These are phyloP conservation scores for Pseudogymnoascus sp. DNA, from an alignment of 2,329 filamentous ascomycete species.

Conservation along the genomic window DNA sequence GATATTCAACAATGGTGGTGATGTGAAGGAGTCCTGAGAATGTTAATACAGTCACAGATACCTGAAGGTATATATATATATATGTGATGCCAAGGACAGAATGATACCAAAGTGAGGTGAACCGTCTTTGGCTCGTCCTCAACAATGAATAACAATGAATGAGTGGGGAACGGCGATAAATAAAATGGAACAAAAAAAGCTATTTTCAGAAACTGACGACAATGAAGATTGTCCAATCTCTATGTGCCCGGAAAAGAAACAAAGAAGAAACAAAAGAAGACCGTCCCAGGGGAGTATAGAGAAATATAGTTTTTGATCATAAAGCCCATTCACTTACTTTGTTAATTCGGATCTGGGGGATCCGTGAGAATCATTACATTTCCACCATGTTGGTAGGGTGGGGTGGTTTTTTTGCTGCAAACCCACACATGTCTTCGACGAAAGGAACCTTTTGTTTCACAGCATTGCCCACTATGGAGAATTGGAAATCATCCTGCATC, in stretches of 20 bases:
- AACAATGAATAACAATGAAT: not conserved
- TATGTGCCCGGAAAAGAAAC: not conserved
- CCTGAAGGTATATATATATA: not conserved
- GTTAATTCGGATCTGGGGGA: not conserved
- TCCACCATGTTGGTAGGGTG: not conserved
- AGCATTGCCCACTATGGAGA: not conserved
- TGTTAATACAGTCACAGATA: not conserved
- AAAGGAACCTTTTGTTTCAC: not conserved
- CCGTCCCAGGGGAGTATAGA: not conserved
- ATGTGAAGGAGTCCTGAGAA: not conserved
- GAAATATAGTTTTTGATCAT: not conserved
- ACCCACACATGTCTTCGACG: not conserved
- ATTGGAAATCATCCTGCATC: not conserved
- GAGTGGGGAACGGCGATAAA: not conserved
- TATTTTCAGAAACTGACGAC: not conserved
- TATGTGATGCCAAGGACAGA: not conserved
- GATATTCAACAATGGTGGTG: not conserved
- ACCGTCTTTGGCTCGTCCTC: not conserved
- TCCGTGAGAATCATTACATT: not conserved
- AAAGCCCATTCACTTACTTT: not conserved
- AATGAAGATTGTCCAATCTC: not conserved
- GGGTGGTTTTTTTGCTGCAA: not conserved
- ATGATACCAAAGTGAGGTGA: not conserved
- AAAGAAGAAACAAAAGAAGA: not conserved
- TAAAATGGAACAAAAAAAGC: not conserved